Evolutionary conservation across 2,329 filamentous ascomycete species (phyloP), one percentile per base, ranked within the genome.

Genomic region (Pezicula rhizophila): DNA sequence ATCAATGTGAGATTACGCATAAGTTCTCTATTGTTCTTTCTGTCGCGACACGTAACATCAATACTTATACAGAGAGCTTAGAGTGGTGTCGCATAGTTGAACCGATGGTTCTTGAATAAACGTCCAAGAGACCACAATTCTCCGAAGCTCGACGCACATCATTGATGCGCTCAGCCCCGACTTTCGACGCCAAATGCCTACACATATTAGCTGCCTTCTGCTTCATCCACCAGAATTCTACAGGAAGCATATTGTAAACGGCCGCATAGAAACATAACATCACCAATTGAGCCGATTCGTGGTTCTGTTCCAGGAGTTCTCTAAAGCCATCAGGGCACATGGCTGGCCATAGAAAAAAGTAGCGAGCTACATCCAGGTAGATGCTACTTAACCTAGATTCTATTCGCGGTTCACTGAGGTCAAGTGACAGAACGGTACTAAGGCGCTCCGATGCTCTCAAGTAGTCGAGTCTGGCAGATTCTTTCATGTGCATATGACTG

Each of bases 281-380:
- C 5, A 45, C 17, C 15, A 45, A 15, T 8, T 15, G 35, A 12
- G 43, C 31, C 12, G 33, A 20, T 10, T 26, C 35, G 25, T 43
- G 8, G 8, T 45, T 38, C 18, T 45, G 28, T 37, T 35, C 35
- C 7, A 37, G 5, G 11, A 35, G n/a, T 26, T 26, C 14, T 15
- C 35, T 28, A 25, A 45, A 37, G 3, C 31, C 43, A 23, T 45
- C 43, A n/a, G n/a, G 33, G 17, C 43, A 35, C 35, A 35, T 45
- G 11, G 31, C 43, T n/a, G 43, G 43, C 43, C 43, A 45, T 23
- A 45, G 33, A 18, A 45, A 26, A n/a, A 45, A 15, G 31, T 45
- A 45, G n/a, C 17, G 17, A 18, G 43, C 43, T 14, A 45, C 25
- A 23, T 45, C 43, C 23, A 40, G 17, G 23, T 10, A 6, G 11